phyloP scores from a whole-genome alignment of 1,139 yeast species.

The Komagataea norvegica region DNA sequence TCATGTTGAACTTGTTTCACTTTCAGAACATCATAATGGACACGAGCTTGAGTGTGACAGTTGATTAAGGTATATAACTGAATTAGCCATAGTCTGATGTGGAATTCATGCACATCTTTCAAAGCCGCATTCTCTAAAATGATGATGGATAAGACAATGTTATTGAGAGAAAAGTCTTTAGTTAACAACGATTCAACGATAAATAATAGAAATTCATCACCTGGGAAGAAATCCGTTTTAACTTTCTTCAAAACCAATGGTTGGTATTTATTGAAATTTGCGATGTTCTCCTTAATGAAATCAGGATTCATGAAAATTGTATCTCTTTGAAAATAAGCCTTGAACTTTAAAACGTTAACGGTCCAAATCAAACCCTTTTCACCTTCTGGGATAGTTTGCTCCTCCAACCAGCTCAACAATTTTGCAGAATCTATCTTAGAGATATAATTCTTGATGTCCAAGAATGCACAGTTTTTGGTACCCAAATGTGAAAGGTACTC shows the following conservation, averaged over 20 bases:
- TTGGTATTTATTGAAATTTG: conserved; percentile 33
- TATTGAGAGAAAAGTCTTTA: conserved; percentile 18
- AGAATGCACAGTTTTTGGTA: conserved; percentile 54
- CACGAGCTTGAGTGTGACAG: conserved; percentile 44
- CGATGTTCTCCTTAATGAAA: conserved; percentile 31
- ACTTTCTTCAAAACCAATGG: conserved; percentile 35
- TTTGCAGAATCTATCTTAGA: conserved; percentile 10
- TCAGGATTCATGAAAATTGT: conserved; percentile 18
- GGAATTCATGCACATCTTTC: conserved; percentile 61
- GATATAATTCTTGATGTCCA: conserved; percentile 46
- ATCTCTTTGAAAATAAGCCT: conserved; percentile 24
- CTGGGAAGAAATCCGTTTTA: conserved; percentile 59
- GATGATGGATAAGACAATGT: conserved; percentile 32
- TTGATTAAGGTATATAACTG: conserved; percentile 60
- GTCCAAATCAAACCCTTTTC: conserved; percentile 35
- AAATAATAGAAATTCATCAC: conserved; percentile 58
- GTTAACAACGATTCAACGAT: conserved; percentile 34
- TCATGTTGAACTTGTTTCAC: conserved; percentile 80
- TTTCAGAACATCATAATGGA: conserved; percentile 49
- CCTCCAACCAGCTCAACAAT: conserved; percentile 18
- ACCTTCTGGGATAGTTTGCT: conserved; percentile 17
- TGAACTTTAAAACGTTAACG: conserved; percentile 50
- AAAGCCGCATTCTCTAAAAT: conserved; percentile 45
- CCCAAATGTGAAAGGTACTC: conserved; percentile 43
- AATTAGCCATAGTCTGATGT: conserved; percentile 65